Base-by-base conservation (phyloP, 305 asterid genomes). In the Fraxinus velutina region DNA sequence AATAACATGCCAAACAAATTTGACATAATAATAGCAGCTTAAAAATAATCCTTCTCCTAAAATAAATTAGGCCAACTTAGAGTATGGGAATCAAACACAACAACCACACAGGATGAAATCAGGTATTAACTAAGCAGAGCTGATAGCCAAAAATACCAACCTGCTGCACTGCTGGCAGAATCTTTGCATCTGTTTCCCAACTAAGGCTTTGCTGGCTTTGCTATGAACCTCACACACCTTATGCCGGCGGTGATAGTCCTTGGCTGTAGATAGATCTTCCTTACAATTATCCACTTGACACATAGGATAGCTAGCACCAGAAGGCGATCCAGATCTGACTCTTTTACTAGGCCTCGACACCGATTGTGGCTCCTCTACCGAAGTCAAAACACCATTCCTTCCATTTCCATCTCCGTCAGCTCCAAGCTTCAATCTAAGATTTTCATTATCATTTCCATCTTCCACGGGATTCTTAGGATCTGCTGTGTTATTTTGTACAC, bases 151-250 rank as follows among this genome's bases (percentile, higher is more conserved):
- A 78, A 68, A 55, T 36, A 66, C 85, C 27, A 80, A 85, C 91
- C 91, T 88, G 86, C 92, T 89, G 42, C 98, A 94, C 87, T 94
- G 98, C 92, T 94, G 98, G 88, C 98, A 94, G 84, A 94, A 94
- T 83, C 98, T 86, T 77, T 94, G 97, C 93, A 90, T 87, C 86
- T 92, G 97, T 80, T 90, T 88, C 76, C 92, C 92, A 27, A 94
- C 93, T 80, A 90, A 81, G 12, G 97, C 95, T 75, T 90, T 87
- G 4, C 87, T 81, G 15, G 93, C 94, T 83, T 94, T 94, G 86
- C 98, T 94, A 81, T 94, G 98, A 78, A 86, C 87, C 88, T 90
- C 95, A 78, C 98, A 94, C 77, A 94, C 98, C 90, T 91, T 94
- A 80, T 94, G 97, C 60, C 98, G 89, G 34, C 97, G 81, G 81